Evolutionary conservation across 2,329 filamentous ascomycete genomes (phyloP), one percentile per base, ranked within the genome.

Genomic region (Blumeria hordei): DNA sequence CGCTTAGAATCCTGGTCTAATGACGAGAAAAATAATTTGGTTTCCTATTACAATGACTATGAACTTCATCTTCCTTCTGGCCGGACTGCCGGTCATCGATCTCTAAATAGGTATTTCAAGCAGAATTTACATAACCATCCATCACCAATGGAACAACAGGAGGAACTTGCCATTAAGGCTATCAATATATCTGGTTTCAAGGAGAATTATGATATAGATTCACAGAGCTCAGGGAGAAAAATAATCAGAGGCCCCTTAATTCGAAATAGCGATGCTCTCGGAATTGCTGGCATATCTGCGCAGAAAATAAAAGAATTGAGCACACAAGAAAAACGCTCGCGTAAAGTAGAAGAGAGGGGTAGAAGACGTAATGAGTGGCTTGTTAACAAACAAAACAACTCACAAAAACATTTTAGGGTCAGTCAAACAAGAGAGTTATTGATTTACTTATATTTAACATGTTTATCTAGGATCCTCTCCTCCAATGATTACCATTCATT

Each of bases 31-130:
- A 28, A 28, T 28, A 28, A 28, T 28, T 28, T 4, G 4, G 21
- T 28, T 28, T 28, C 21, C 4, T 28, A 28, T 4, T 28, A 28
- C 21, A 28, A 28, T 28, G 92, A 98, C 47, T 88, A 86, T 63
- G 92, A 96, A 68, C 76, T 98, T 54, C 88, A 98, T 64, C 77
- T 98, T 11, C 92, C 92, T 1, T 87, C 84, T 4, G 92, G 92
- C 54, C 83, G 85, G 58, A 84, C 85, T 7, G 88, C 93, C 39
- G 92, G 92, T 41, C 92, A 98, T 67, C 80, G 92, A 51, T 92
- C 86, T 7, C 70, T 94, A 55, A 83, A 85, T 64, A 81, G 77
- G 61, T 96, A 96, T 70, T 98, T 81, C 71, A 81, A 86, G 57
- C 92, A 98, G 70, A 96, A 96, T 69, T 73, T 98, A 45, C 80